A percentile compares a stretch with the other conserved stretches of the same genome.
These are phyloP conservation scores for Mycena polygramma DNA, from an alignment of 768 basidiomycete genomes.

Conservation along the genomic window DNA sequence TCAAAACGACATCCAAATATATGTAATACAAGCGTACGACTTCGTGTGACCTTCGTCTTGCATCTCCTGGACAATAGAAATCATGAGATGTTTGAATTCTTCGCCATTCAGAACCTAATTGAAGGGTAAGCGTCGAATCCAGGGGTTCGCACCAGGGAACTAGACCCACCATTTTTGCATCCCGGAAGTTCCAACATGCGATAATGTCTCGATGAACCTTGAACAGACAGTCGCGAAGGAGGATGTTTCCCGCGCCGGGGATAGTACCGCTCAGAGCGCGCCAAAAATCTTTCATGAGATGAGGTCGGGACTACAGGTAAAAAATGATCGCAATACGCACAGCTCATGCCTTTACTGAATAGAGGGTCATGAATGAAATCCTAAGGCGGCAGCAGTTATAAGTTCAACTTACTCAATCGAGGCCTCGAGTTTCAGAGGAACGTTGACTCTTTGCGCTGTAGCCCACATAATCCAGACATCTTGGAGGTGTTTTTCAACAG, in stretches of 20 bases:
- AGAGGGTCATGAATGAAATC: too few relatives aligned
- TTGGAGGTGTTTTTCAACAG: not conserved
- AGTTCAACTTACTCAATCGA: conserved; percentile 18
- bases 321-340: conserved; percentile 1
- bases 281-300: conserved; percentile 8
- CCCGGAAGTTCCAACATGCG: conserved; percentile 12
- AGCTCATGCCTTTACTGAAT: conserved; percentile 19
- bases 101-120: conserved; percentile 12
- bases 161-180: not conserved
- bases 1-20: not conserved
- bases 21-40: not conserved
- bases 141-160: not conserved
- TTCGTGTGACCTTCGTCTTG: not conserved
- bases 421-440: conserved; percentile 10
- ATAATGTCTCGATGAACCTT: conserved; percentile 16
- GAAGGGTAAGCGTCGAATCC: not conserved
- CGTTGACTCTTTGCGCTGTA: not conserved
- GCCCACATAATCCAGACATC: conserved; percentile 21
- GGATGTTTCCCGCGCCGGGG: conserved; percentile 2
- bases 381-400: too few relatives aligned
- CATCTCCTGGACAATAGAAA: conserved; percentile 6
- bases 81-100: conserved; percentile 18
- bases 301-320: not conserved
- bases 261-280: not conserved
- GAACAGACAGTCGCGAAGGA: conserved; percentile 4